Conservation (phyloP, 208 protist species). For the Leishmania gerbilli region DNA sequence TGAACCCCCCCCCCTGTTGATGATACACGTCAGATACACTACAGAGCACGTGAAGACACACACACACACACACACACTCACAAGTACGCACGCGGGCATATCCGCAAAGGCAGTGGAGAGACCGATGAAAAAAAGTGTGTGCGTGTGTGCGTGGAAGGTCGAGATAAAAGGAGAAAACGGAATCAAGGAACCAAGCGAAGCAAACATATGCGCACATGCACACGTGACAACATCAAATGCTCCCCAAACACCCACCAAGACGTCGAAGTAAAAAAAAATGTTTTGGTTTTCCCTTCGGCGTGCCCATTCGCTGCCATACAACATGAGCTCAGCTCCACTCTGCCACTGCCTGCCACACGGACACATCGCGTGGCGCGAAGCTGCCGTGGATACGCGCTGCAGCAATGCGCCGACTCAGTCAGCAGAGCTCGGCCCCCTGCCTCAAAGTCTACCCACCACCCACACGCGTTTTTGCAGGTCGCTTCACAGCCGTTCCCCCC, state of each 20-base stretch:
- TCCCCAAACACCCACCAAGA: not conserved
- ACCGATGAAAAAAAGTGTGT: not conserved
- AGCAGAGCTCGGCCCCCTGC: not conserved
- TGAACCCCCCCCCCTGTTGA: not conserved
- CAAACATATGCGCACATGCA: not conserved
- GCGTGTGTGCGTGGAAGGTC: not conserved
- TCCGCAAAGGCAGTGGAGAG: not conserved
- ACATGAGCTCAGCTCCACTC: not conserved
- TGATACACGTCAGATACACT: not conserved
- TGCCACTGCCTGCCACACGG: not conserved
- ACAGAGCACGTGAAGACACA: not conserved
- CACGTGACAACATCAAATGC: not conserved
- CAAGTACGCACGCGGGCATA: not conserved
- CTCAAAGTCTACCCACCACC: not conserved
- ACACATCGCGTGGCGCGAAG: not conserved
- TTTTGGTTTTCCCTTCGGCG: not conserved
- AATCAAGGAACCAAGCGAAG: not conserved
- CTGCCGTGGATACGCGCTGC: not conserved
- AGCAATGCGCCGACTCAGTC: not conserved
- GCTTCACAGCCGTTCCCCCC: not conserved
- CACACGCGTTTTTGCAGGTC: not conserved
- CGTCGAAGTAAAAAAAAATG: not conserved
- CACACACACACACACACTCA: not conserved
- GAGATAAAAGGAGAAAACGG: not conserved
- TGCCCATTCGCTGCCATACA: not conserved